Evolutionary conservation across 169 alveolate genomes (phyloP).

Genomic region (Theileria orientalis): DNA sequence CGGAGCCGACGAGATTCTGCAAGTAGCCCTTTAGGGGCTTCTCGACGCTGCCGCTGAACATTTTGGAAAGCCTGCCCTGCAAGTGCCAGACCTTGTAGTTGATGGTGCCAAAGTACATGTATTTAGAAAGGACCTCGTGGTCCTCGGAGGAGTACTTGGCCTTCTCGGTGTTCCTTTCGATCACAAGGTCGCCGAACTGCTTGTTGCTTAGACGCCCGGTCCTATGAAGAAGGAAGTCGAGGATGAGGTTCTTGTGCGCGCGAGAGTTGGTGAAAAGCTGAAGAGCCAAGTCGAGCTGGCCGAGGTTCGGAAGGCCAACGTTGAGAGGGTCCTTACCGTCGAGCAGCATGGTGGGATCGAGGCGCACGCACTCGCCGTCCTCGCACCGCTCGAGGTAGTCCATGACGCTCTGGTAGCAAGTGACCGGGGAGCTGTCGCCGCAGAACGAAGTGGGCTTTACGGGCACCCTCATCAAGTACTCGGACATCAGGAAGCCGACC

Average conservation of each 20-base stretch:
- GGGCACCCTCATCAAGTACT: background rate
- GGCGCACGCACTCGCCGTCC: conserved; percentile 21
- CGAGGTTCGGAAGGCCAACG: conserved; percentile 26
- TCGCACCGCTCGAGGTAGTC: conserved; percentile 37
- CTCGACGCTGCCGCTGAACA: background rate
- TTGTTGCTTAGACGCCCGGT: background rate
- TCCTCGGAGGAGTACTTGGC: background rate
- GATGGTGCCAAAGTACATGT: background rate
- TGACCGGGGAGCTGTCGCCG: background rate
- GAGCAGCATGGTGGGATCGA: too few relatives aligned
- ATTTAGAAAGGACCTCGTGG: conserved; percentile 4
- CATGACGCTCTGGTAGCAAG: background rate
- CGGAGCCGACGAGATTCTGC: background rate
- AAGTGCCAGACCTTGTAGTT: background rate
- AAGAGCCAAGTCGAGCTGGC: conserved; percentile 44
- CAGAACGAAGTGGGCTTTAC: conserved; percentile 4
- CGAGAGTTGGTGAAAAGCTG: conserved; percentile 5
- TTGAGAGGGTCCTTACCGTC: conserved; percentile 16
- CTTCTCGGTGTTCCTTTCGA: background rate
- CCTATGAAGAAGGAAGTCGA: conserved; percentile 7
- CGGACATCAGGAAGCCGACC: background rate
- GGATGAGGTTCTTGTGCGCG: background rate
- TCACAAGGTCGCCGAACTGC: background rate
- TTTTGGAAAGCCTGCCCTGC: background rate
- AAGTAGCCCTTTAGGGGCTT: background rate